A percentile compares a stretch with the other conserved stretches of the same genome.
These are phyloP conservation scores for Henckelia pumila DNA, from an alignment of 257 asterid species.

Conservation along the genomic window DNA sequence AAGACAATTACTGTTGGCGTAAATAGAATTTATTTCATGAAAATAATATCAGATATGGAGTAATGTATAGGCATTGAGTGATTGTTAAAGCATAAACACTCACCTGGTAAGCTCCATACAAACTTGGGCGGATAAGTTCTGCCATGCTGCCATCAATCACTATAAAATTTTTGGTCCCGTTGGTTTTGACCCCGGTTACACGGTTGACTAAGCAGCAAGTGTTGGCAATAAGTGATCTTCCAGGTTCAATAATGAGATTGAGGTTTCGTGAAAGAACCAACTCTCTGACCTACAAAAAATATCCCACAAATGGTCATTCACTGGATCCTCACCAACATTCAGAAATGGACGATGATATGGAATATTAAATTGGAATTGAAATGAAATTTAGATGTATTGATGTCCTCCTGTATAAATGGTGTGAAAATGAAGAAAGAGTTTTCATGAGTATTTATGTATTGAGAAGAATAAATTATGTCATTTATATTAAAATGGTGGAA, in stretches of 20 bases:
- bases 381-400: neutral
- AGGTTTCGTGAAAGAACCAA: conserved; percentile 78
- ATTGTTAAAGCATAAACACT: conserved; percentile 16
- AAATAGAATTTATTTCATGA: no score
- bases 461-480: neutral
- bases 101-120: conserved; percentile 90
- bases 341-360: neutral
- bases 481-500: neutral
- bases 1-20: no score
- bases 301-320: conserved; percentile 1
- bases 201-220: conserved; percentile 91
- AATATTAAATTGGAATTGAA: neutral
- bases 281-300: conserved; percentile 65
- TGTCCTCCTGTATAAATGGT: neutral
- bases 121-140: conserved; percentile 94
- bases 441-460: neutral
- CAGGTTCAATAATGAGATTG: conserved; percentile 94
- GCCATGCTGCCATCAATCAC: conserved; percentile 99
- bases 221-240: conserved; percentile 90
- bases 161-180: conserved; percentile 80
- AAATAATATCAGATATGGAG: neutral
- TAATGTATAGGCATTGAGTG: neutral
- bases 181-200: conserved; percentile 92
- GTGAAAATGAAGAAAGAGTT: neutral
- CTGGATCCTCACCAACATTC: neutral